Evolutionary conservation across 2,329 filamentous ascomycete species (phyloP), one percentile per base, ranked within the genome.

Genomic region (Onygenales sp.): DNA sequence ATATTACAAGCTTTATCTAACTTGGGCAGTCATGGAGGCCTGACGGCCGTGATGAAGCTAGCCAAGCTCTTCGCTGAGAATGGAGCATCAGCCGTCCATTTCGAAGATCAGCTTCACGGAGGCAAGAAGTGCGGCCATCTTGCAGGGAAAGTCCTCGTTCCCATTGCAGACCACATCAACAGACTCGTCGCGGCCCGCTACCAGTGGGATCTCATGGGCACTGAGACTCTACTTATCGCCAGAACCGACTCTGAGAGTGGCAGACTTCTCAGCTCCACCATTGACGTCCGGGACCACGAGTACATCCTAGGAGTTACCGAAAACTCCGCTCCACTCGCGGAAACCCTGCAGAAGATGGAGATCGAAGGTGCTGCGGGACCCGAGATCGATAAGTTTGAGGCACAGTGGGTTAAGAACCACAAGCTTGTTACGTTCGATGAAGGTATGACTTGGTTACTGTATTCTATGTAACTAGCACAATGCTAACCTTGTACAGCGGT

Each of bases 121-220:
- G 93, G 93, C 57, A 98, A 98, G 78, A 98, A 97, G 74, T 98
- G 93, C 66, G 93, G 93, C 13, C 93, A 98, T 72, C 76, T 97
- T 57, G 93, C 93, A 0, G 93, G 93, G 61, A 98, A 97, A 70
- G 93, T 97, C 1, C 78, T 98, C 7, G 93, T 97, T 2, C 92
- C 93, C 0, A 83, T 91, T 0, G 87, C 90, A 56, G 93, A 97
- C 69, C 93, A 98, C 75, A 95, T 97, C 77, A 96, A 95, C 74
- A 85, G 93, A 32, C 82, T 98, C 4, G 85, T 90, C 17, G 91
- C 93, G 1, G 85, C 92, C 2, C 85, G 93, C 55, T 96, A 95
- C 75, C 93, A 98, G 67, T 98, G 92, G 92, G 93, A 98, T 65
- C 79, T 96, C 62, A 97, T 98, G 92, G 93, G 92, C 46, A 85